Evolutionary conservation across 2,329 filamentous ascomycete species (phyloP).

Genomic region (Colletotrichum gloeosporioides): DNA sequence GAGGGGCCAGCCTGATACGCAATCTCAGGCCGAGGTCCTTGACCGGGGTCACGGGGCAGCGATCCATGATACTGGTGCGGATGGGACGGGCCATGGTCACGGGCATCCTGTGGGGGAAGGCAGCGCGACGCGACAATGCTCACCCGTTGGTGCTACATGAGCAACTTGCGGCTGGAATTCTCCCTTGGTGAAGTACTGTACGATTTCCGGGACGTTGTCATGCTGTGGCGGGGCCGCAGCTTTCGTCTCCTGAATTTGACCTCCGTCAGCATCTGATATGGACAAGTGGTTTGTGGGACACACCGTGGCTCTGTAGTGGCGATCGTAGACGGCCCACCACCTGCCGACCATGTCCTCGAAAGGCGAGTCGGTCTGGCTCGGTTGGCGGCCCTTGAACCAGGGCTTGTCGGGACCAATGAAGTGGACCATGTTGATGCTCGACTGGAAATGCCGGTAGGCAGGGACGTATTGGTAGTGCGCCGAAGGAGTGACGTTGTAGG

Average conservation of each 20-base stretch:
- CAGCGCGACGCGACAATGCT: slow-evolving; percentile 31
- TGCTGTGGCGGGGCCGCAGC: neutral
- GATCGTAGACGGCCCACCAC: slow-evolving; percentile 96
- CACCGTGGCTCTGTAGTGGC: slow-evolving; percentile 72
- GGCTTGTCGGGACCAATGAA: slow-evolving; percentile 94
- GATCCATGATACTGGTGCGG: slow-evolving; percentile 10
- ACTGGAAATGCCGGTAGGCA: slow-evolving; percentile 91
- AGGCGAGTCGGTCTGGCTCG: slow-evolving; percentile 60
- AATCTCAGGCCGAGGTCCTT: slow-evolving; percentile 25
- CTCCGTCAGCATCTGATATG: neutral
- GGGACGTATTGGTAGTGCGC: slow-evolving; percentile 97
- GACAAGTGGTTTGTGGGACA: slow-evolving; percentile 24
- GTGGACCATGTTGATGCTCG: slow-evolving; percentile 87
- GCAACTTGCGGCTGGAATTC: slow-evolving; percentile 48
- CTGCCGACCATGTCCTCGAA: slow-evolving; percentile 84
- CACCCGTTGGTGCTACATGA: slow-evolving; percentile 33
- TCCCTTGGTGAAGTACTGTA: slow-evolving; percentile 61
- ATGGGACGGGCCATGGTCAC: slow-evolving; percentile 13
- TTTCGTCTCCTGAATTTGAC: neutral
- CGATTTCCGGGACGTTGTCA: slow-evolving; percentile 36
- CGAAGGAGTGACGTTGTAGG: slow-evolving; percentile 96
- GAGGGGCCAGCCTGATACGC: slow-evolving; percentile 25
- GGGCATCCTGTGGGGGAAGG: slow-evolving; percentile 21
- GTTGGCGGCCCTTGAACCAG: slow-evolving; percentile 72
- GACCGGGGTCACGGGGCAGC: slow-evolving; percentile 17